These are phyloP conservation scores for Iris pallida DNA, from an alignment of 116 monocot species.

Conservation along the genomic window DNA sequence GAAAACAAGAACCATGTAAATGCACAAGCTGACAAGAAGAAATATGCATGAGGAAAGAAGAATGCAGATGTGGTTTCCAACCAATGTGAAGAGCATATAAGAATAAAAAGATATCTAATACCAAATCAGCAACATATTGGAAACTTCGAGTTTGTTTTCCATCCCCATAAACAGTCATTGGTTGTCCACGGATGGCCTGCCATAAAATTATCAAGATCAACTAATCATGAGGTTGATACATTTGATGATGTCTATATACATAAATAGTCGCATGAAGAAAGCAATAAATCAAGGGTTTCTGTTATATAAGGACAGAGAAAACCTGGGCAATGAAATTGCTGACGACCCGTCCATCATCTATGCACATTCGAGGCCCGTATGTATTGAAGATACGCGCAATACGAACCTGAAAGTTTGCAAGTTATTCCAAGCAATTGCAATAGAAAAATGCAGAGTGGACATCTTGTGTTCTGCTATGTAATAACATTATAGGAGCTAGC, in stretches of 20 bases:
- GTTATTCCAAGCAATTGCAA: no score
- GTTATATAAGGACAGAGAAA: neutral
- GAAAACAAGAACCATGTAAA: no score
- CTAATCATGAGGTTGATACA: no score
- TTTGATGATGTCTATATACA: no score
- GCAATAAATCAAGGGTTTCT: no score
- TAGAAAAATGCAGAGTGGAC: no score
- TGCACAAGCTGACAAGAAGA: no score
- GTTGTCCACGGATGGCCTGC: slow-evolving; percentile 52
- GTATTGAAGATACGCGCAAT: slow-evolving; percentile 79
- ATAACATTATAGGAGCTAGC: no score
- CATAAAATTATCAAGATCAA: neutral
- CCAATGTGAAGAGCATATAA: neutral
- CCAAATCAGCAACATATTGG: slow-evolving; percentile 63
- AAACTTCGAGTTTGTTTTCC: slow-evolving; percentile 71
- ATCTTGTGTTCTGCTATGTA: no score
- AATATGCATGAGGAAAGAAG: no score
- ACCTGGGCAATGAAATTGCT: slow-evolving; percentile 72
- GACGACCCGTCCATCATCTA: slow-evolving; percentile 68
- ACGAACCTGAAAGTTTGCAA: slow-evolving; percentile 37
- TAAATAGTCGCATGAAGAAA: no score
- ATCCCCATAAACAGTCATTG: slow-evolving; percentile 64
- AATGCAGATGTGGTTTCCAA: no score
- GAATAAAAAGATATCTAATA: slow-evolving; percentile 7
- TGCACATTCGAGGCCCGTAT: slow-evolving; percentile 75